Evolutionary conservation across 306 rosid genomes (phyloP).

Genomic region (Castanospermum australe): DNA sequence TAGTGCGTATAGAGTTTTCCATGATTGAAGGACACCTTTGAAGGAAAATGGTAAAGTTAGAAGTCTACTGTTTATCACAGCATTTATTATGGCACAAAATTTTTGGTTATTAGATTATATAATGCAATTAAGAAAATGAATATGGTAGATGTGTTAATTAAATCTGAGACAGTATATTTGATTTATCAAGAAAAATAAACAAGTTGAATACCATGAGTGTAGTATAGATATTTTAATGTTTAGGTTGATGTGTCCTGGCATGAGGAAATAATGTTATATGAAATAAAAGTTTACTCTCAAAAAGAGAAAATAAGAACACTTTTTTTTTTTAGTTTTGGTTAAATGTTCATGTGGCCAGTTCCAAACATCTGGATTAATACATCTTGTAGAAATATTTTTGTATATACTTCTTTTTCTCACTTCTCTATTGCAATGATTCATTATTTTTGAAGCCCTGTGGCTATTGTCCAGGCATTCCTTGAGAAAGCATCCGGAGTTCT

Average conservation of each 20-base stretch:
- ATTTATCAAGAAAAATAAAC: too few relatives aligned
- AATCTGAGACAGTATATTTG: too few relatives aligned
- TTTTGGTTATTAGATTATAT: background rate
- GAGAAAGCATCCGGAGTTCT: constrained; percentile 63
- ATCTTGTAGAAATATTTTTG: background rate
- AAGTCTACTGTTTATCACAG: background rate
- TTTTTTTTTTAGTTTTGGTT: background rate
- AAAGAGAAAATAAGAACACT: background rate
- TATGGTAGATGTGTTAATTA: too few relatives aligned
- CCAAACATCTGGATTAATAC: background rate
- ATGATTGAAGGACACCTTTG: background rate
- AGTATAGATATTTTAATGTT: too few relatives aligned
- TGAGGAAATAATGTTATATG: too few relatives aligned
- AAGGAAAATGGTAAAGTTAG: background rate
- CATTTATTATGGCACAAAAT: background rate
- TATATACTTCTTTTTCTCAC: background rate
- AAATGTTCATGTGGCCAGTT: background rate
- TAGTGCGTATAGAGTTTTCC: background rate
- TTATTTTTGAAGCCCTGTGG: background rate
- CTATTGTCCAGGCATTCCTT: constrained; percentile 46
- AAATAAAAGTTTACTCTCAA: too few relatives aligned
- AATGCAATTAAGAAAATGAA: too few relatives aligned
- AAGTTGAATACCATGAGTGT: too few relatives aligned
- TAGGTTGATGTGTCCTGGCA: too few relatives aligned
- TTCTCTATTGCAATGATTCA: constrained; percentile 22